phyloP scores from a whole-genome alignment of 192 early-diverging fungal genomes.

The Gaertneriomyces semiglobifer region DNA sequence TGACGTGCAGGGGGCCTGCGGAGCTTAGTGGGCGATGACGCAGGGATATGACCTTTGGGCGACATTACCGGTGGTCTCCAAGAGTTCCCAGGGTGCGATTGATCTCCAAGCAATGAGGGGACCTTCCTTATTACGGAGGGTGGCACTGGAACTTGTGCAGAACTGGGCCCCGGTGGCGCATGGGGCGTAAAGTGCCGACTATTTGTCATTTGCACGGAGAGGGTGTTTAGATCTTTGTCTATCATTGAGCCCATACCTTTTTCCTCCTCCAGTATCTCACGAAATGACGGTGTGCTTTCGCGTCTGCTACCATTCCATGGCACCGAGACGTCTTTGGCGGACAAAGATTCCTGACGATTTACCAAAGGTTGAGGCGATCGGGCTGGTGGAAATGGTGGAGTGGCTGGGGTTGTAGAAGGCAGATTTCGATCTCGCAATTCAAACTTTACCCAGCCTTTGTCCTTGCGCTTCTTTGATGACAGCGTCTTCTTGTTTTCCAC shows the following conservation, averaged over 20 bases:
- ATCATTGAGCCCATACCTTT: not conserved
- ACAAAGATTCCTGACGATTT: no score
- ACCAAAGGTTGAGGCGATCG: no score
- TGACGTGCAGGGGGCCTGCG: not conserved
- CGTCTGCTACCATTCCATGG: no score
- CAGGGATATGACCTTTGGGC: not conserved
- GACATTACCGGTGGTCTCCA: not conserved
- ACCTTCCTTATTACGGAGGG: not conserved
- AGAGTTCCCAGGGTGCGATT: not conserved
- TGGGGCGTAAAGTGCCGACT: no score
- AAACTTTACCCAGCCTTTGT: not conserved
- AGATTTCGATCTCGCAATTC: conserved; percentile 2
- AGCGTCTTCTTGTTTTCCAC: not conserved
- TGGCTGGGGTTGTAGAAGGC: no score
- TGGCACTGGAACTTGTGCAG: no score
- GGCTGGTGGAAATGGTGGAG: no score
- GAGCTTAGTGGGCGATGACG: not conserved
- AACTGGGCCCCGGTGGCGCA: no score
- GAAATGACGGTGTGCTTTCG: not conserved
- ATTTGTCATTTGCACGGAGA: no score
- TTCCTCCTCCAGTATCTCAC: not conserved
- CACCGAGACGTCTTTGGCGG: no score
- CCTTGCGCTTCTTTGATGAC: no score
- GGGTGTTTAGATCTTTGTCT: no score
- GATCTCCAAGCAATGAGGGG: conserved; percentile 7